Conservation (phyloP, 164 flowering plant genomes). For the Berberis thunbergii region DNA sequence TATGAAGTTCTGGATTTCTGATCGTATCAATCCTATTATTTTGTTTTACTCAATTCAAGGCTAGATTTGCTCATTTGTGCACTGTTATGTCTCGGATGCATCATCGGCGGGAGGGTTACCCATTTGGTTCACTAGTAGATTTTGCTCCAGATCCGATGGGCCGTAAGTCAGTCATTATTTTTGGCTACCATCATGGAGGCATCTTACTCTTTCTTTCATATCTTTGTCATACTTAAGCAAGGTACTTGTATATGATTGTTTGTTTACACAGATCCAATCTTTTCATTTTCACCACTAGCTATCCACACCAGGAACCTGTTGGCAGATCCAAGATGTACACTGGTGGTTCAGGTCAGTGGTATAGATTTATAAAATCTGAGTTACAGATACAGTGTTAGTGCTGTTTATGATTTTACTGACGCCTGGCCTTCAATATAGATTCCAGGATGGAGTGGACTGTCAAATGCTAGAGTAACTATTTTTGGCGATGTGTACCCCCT, state of each 20-base stretch:
- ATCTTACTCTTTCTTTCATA: no score
- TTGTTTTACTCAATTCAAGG: conserved; percentile 36
- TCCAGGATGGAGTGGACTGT: conserved; percentile 99
- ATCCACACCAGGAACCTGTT: conserved; percentile 91
- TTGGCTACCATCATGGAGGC: neutral
- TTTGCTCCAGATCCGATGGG: conserved; percentile 93
- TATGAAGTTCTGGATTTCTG: neutral
- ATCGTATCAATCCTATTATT: neutral
- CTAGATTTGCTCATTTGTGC: conserved; percentile 97
- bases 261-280: conserved; percentile 70
- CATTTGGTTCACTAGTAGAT: conserved; percentile 97
- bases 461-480: conserved; percentile 96
- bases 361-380: neutral
- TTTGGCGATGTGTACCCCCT: conserved; percentile 94
- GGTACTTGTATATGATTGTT: neutral
- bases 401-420: conserved; percentile 16
- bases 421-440: conserved; percentile 38
- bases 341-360: conserved; percentile 84
- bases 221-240: neutral
- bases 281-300: conserved; percentile 98
- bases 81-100: conserved; percentile 99
- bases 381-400: neutral
- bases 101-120: conserved; percentile 92
- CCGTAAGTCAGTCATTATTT: conserved; percentile 47
- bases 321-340: conserved; percentile 89